Evolutionary conservation across 768 basidiomycete genomes (phyloP).

Genomic region (Lactarius deliciosus): DNA sequence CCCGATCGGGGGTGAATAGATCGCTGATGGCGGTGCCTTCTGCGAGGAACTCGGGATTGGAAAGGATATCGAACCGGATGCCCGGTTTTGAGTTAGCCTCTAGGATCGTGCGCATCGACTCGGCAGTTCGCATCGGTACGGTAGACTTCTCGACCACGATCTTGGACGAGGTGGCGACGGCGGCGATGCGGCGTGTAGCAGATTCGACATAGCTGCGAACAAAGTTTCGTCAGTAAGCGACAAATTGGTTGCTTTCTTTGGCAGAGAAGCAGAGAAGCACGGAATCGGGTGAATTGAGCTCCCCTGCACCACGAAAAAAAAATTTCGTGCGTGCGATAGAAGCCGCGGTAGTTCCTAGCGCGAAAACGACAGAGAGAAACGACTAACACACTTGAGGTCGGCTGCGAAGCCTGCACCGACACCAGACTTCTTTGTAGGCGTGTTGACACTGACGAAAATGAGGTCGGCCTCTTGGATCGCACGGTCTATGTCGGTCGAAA

Average conservation of each 20-base stretch:
- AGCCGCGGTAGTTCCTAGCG: background rate
- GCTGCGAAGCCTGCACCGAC: constrained; percentile 98
- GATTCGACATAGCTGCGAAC: constrained; percentile 85
- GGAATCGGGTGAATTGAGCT: background rate
- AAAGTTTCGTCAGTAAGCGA: constrained; percentile 17
- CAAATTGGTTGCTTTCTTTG: background rate
- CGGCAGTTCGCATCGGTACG: constrained; percentile 96
- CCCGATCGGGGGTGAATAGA: constrained; percentile 88
- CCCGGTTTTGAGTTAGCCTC: constrained; percentile 95
- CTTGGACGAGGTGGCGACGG: constrained; percentile 86
- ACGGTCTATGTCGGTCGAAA: constrained; percentile 92
- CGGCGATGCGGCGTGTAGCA: constrained; percentile 94
- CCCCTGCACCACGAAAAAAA: background rate
- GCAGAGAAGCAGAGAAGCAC: constrained; percentile 1
- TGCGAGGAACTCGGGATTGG: constrained; percentile 98
- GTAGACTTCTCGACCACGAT: constrained; percentile 99
- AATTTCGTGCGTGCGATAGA: background rate
- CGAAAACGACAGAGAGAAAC: constrained; percentile 3
- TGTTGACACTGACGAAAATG: constrained; percentile 98
- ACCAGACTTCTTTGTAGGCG: constrained; percentile 97
- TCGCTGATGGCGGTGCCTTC: constrained; percentile 96
- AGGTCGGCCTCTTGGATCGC: constrained; percentile 94
- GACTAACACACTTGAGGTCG: constrained; percentile 85
- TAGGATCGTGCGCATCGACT: constrained; percentile 98
- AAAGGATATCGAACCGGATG: constrained; percentile 94